Percentiles rank a stretch among this genome's conserved stretches.
phyloP scores from a whole-genome alignment of 2,329 filamentous ascomycete species.

The Dryadomyces quercus-mongolicae region DNA sequence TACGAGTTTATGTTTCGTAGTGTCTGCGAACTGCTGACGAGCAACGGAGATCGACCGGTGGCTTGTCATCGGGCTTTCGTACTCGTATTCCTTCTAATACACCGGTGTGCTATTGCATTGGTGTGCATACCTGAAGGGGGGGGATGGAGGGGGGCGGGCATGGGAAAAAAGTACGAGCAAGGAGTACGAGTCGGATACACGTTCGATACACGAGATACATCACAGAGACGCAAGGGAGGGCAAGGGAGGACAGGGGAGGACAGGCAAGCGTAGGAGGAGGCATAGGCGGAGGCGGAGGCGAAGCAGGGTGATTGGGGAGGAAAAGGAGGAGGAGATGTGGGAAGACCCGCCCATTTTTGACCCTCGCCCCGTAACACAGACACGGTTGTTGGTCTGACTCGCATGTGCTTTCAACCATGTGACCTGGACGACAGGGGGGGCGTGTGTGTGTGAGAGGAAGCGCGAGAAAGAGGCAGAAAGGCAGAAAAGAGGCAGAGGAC shows the following conservation, averaged over 20 bases:
- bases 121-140: neutral
- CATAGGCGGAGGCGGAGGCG: no score
- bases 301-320: no score
- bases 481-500: neutral
- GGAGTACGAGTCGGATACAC: neutral
- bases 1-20: no score
- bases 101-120: neutral
- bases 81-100: neutral
- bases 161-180: neutral
- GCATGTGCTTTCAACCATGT: slow-evolving; percentile 10
- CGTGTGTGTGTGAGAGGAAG: no score
- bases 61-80: neutral
- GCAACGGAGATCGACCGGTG: neutral
- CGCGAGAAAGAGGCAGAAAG: no score
- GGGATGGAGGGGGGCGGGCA: neutral
- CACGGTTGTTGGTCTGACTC: slow-evolving; percentile 6
- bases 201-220: no score
- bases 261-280: neutral
- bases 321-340: neutral
- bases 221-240: neutral
- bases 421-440: slow-evolving; percentile 3
- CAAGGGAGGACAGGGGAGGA: neutral
- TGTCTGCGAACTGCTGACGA: no score
- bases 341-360: neutral
- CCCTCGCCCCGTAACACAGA: slow-evolving; percentile 7